Evolutionary conservation across 345 rosid genomes (phyloP).

Genomic region (Bruguiera gymnorhiza): DNA sequence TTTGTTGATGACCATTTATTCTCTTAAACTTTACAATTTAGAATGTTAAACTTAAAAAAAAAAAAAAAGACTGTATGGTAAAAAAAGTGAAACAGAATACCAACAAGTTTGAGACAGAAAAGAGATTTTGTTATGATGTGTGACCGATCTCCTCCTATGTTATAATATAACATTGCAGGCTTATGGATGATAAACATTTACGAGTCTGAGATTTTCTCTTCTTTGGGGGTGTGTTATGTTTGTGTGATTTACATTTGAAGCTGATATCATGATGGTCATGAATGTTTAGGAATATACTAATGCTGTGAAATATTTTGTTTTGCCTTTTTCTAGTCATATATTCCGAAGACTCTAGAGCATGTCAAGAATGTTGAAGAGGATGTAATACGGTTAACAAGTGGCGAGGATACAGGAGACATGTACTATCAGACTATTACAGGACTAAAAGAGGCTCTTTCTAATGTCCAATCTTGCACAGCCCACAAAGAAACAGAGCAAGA

Average conservation of each 20-base stretch:
- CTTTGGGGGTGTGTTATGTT: too few species aligned
- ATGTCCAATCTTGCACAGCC: conserved; percentile 13
- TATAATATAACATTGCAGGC: neutral
- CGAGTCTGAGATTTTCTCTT: neutral
- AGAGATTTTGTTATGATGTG: too few species aligned
- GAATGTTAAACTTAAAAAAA: neutral
- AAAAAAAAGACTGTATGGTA: neutral
- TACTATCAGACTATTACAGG: conserved; percentile 84
- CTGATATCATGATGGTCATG: neutral
- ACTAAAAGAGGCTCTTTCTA: conserved; percentile 62
- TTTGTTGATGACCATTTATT: too few species aligned
- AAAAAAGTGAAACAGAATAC: too few species aligned
- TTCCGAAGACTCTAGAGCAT: conserved; percentile 76
- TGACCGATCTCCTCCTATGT: neutral
- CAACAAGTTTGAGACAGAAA: too few species aligned
- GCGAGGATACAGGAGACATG: conserved; percentile 71
- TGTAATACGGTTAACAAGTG: conserved; percentile 63
- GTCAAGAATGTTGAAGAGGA: conserved; percentile 80
- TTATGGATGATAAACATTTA: neutral
- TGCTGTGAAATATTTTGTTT: neutral
- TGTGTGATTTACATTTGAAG: neutral
- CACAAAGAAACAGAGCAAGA: conserved; percentile 21
- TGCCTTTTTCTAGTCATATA: conserved; percentile 51
- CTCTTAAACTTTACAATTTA: too few species aligned
- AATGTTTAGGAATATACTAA: neutral